phyloP scores from a whole-genome alignment of 257 asterid species.

The Solanum sitiens region DNA sequence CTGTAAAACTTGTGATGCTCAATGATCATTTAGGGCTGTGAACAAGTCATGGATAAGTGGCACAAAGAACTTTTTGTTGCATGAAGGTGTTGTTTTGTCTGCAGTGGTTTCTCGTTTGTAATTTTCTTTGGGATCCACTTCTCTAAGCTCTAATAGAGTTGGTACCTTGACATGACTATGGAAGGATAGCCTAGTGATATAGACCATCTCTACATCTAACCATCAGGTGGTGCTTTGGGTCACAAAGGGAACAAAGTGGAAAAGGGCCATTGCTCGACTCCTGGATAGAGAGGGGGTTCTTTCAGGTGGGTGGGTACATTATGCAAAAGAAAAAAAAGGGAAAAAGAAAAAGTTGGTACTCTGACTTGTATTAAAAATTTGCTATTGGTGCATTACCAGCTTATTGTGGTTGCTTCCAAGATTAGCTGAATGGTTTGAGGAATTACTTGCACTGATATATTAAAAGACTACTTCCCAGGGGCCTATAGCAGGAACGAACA shows the following conservation, averaged over 20 bases:
- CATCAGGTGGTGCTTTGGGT: not conserved
- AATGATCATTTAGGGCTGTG: not conserved
- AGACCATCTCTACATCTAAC: not conserved
- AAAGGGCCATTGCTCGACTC: not conserved
- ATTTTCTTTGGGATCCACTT: not conserved
- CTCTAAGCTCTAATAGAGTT: not conserved
- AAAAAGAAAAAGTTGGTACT: not conserved
- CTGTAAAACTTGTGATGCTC: constrained; percentile 40
- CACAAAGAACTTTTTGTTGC: not conserved
- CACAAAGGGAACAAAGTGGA: not conserved
- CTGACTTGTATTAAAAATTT: not conserved
- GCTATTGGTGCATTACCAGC: not conserved
- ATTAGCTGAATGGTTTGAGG: not conserved
- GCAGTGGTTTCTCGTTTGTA: not conserved
- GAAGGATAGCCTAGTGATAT: not conserved
- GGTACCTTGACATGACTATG: not conserved
- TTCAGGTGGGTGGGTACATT: not conserved
- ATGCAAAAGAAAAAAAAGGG: not conserved
- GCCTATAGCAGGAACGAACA: not conserved
- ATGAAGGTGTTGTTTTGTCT: not conserved
- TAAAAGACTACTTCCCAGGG: not conserved
- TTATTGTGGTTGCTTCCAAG: not conserved
- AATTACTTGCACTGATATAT: not conserved
- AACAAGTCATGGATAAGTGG: not conserved
- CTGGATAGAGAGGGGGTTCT: not conserved